Evolutionary conservation across 2,329 filamentous ascomycete species (phyloP), one percentile per base, ranked within the genome.

Genomic region (Fusarium guadeloupense): DNA sequence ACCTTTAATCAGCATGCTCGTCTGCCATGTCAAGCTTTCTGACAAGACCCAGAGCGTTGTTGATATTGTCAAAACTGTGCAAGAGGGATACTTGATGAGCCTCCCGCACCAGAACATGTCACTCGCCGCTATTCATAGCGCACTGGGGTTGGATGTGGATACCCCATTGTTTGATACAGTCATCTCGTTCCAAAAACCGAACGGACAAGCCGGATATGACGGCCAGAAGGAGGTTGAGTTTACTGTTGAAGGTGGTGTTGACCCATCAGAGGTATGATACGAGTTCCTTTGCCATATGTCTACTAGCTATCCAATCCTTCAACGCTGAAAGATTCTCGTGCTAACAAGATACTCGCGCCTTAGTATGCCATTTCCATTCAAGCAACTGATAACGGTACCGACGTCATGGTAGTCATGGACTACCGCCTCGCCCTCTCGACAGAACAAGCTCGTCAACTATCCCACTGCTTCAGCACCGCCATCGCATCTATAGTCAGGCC

Each of bases 171-270:
- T 55, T 23, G 19, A 55, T 35, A 55, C 39, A 7, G 52, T 40
- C 4, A 23, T 55, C 9, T 55, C 52, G 12, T 55, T 50, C 21
- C 52, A 55, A 13, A 55, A 50, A 20, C 39, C 25, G n/a, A 54
- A 25, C 14, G 10, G 4, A 17, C 9, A 39, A 17, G 38, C 38
- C 9, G 25, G 5, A 39, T 12, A 40, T 10, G 7, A 21, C 6
- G 9, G 17, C 16, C 17, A 6, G 10, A 39, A 30, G 2, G 33
- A 43, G 12, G 52, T 55, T 19, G 34, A 40, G 7, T 55, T 55
- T 39, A 30, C 33, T 10, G 16, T 55, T 31, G 26, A 38, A 28
- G 45, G 14, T 40, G 52, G 52, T 35, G 21, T 55, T 9, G 52
- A 55, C 30, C 45, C 52, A 9, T 55, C 45, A 26, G 52, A 55